Conservation (phyloP, 495 filamentous ascomycete genomes). For the Sporormia fimetaria region DNA sequence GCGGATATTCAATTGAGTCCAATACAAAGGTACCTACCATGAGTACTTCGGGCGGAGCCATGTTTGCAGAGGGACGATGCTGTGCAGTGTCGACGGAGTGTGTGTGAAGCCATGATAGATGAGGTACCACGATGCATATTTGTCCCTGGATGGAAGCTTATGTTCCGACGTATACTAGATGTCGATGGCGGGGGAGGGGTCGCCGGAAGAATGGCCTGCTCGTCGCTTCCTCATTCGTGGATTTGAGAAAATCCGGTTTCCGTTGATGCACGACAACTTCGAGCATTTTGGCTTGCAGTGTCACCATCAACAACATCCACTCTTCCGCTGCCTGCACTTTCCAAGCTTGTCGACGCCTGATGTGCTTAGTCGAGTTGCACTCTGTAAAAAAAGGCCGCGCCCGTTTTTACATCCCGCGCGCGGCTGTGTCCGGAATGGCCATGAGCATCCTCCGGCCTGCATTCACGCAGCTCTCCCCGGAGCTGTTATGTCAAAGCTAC, state of each 20-base stretch:
- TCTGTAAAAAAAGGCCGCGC: constrained; percentile 23
- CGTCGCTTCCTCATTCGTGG: constrained; percentile 8
- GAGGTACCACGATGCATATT: no score
- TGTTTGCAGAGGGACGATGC: no score
- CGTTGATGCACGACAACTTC: background rate
- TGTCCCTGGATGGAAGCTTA: no score
- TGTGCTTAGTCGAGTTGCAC: constrained; percentile 19
- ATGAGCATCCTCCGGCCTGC: background rate
- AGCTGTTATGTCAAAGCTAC: constrained; percentile 10
- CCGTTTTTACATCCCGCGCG: constrained; percentile 16
- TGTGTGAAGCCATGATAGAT: no score
- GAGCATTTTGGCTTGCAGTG: constrained; percentile 8
- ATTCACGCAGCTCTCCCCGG: constrained; percentile 6
- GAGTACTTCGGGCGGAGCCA: no score
- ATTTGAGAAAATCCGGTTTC: constrained; percentile 8
- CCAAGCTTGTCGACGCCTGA: no score
- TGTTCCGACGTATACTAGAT: no score
- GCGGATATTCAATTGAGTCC: no score
- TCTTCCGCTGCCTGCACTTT: constrained; percentile 6
- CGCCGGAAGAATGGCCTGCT: no score
- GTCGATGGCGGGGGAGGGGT: no score
- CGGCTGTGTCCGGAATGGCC: constrained; percentile 10
- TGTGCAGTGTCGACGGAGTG: no score
- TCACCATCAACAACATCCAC: constrained; percentile 14
- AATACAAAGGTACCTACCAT: no score